These are phyloP conservation scores for Chaetomium strumarium DNA, from an alignment of 2,329 filamentous ascomycete species.

Conservation along the genomic window DNA sequence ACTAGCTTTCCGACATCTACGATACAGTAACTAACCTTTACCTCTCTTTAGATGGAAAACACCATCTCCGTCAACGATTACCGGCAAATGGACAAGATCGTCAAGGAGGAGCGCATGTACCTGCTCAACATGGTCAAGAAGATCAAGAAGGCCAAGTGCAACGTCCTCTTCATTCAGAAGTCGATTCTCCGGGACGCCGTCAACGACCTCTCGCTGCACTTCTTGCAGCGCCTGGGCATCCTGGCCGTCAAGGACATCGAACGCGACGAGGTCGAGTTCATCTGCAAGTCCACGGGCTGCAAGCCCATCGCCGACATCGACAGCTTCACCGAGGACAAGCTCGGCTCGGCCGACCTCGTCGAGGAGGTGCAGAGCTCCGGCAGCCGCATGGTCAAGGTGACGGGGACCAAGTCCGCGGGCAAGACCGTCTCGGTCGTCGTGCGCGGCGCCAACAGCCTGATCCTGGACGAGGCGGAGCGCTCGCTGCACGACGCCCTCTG, in stretches of 20 bases:
- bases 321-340: constrained; percentile 97
- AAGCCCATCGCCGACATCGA: constrained; percentile 98
- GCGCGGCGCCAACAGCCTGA: constrained; percentile 87
- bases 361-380: constrained; percentile 87
- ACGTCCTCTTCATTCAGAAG: constrained; percentile 96
- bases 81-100: constrained; percentile 99
- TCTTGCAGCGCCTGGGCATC: constrained; percentile 95
- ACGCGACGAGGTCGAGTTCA: constrained; percentile 96
- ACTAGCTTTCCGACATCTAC: neutral
- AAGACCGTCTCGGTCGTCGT: constrained; percentile 94
- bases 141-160: constrained; percentile 99
- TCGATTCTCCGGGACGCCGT: constrained; percentile 96
- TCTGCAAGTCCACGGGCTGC: constrained; percentile 98
- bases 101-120: constrained; percentile 98
- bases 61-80: constrained; percentile 99
- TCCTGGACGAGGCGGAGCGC: constrained; percentile 94
- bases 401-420: constrained; percentile 74
- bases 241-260: constrained; percentile 96
- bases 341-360: constrained; percentile 86
- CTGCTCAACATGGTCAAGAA: constrained; percentile 99
- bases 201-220: constrained; percentile 95
- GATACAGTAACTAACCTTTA: neutral
- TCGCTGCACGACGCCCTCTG: constrained; percentile 96
- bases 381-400: constrained; percentile 90
- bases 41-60: constrained; percentile 82